These are phyloP conservation scores for Ilex paraguariensis DNA, from an alignment of 305 asterid species.

Conservation along the genomic window DNA sequence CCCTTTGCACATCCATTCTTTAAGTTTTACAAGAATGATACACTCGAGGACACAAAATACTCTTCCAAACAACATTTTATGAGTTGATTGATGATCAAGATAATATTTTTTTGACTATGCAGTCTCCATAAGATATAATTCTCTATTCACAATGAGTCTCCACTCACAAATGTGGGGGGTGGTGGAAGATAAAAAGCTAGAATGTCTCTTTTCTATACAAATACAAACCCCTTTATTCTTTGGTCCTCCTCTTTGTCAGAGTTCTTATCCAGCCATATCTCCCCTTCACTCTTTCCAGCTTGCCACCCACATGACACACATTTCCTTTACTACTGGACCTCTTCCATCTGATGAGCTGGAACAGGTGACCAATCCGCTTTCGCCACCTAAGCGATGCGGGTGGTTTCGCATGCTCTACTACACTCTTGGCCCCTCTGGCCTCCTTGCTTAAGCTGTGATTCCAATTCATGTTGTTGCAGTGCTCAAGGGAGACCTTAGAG, in stretches of 20 bases:
- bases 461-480: conserved; percentile 20
- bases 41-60: too few species aligned
- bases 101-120: too few species aligned
- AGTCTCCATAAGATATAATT: too few species aligned
- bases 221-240: conserved; percentile 29
- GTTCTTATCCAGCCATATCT: conserved; percentile 66
- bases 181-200: too few species aligned
- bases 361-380: conserved; percentile 62
- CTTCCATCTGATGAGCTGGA: conserved; percentile 66
- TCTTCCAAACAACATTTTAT: too few species aligned
- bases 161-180: too few species aligned
- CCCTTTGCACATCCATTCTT: too few species aligned
- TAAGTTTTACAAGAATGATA: too few species aligned
- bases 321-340: conserved; percentile 40
- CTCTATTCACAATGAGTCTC: too few species aligned
- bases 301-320: conserved; percentile 51
- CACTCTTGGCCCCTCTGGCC: conserved; percentile 25
- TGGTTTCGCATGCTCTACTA: conserved; percentile 54
- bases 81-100: too few species aligned
- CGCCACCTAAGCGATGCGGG: conserved; percentile 61
- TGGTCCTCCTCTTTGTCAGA: conserved; percentile 58
- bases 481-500: conserved; percentile 30
- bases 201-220: conserved; percentile 8
- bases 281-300: conserved; percentile 50
- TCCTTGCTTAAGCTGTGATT: conserved; percentile 15